Conservation (phyloP, 352 stramenopile genomes). For the Discostella stelligera region DNA sequence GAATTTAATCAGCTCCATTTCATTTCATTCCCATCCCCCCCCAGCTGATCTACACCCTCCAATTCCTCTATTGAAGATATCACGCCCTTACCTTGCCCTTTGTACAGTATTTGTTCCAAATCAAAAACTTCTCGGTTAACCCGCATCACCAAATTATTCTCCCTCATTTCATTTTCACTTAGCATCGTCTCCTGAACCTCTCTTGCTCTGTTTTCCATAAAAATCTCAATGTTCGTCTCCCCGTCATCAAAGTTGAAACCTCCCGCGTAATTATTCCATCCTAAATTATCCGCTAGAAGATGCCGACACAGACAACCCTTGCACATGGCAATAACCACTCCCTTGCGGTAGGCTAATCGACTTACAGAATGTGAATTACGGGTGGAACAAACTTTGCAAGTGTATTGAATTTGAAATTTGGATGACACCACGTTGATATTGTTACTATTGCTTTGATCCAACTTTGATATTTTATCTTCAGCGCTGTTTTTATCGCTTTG, state of each 20-base stretch:
- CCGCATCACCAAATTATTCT: constrained; percentile 44
- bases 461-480: neutral
- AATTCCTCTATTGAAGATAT: neutral
- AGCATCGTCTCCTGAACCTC: constrained; percentile 2
- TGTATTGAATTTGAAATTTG: constrained; percentile 79
- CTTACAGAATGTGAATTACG: constrained; percentile 64
- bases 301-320: constrained; percentile 66
- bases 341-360: constrained; percentile 59
- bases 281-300: constrained; percentile 76
- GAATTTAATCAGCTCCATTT: constrained; percentile 18
- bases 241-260: constrained; percentile 52
- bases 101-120: constrained; percentile 62
- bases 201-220: constrained; percentile 41
- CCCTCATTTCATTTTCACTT: constrained; percentile 3
- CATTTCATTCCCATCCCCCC: neutral
- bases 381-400: constrained; percentile 71
- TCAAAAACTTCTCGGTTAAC: constrained; percentile 68
- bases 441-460: neutral
- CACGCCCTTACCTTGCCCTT: constrained; percentile 12
- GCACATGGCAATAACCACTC: constrained; percentile 69
- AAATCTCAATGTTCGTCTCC: constrained; percentile 67
- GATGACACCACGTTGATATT: constrained; percentile 33
- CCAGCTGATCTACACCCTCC: constrained; percentile 10
- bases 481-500: neutral
- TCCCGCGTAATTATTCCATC: constrained; percentile 50